Conservation (phyloP, 2,329 filamentous ascomycete genomes). For the Plectosphaerella sp. region DNA sequence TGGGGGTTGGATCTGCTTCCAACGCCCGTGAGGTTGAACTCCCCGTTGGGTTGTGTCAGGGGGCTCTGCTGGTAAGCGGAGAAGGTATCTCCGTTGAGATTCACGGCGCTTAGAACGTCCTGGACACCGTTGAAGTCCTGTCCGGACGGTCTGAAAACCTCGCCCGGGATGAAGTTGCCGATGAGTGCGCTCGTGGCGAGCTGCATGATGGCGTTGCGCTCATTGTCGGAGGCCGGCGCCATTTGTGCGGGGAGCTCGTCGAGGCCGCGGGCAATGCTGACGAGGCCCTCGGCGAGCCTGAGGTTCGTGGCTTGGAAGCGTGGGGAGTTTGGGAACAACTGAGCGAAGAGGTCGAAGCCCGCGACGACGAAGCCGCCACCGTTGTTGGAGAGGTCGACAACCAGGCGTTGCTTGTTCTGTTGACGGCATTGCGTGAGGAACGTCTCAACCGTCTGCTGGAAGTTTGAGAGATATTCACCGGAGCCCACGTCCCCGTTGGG, state of each 20-base stretch:
- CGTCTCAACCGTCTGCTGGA: conserved; percentile 22
- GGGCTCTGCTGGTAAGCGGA: conserved; percentile 40
- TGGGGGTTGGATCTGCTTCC: conserved; percentile 32
- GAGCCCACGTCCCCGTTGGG: conserved; percentile 11
- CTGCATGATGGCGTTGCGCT: conserved; percentile 38
- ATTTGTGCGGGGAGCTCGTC: conserved; percentile 18
- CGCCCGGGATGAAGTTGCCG: conserved; percentile 38
- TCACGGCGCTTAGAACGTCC: conserved; percentile 25
- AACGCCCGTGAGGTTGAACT: conserved; percentile 37
- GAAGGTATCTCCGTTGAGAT: conserved; percentile 41
- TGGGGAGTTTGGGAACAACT: conserved; percentile 47
- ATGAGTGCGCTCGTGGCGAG: conserved; percentile 38
- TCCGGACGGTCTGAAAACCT: conserved; percentile 37
- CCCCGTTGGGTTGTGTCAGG: conserved; percentile 22
- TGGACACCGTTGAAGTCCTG: conserved; percentile 20
- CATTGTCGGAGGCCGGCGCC: conserved; percentile 26
- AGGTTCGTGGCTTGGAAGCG: conserved; percentile 46
- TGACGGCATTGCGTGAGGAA: conserved; percentile 26
- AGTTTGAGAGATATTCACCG: conserved; percentile 19
- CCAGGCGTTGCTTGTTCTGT: conserved; percentile 53
- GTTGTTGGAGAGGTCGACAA: conserved; percentile 55
- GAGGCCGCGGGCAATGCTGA: conserved; percentile 35
- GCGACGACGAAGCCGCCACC: conserved; percentile 54
- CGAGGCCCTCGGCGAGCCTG: conserved; percentile 41
- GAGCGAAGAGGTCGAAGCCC: conserved; percentile 59